Percentiles rank a stretch among this genome's conserved stretches.
Conservation (phyloP, 176 grass and related monocot species). For the Elaeis guineensis region DNA sequence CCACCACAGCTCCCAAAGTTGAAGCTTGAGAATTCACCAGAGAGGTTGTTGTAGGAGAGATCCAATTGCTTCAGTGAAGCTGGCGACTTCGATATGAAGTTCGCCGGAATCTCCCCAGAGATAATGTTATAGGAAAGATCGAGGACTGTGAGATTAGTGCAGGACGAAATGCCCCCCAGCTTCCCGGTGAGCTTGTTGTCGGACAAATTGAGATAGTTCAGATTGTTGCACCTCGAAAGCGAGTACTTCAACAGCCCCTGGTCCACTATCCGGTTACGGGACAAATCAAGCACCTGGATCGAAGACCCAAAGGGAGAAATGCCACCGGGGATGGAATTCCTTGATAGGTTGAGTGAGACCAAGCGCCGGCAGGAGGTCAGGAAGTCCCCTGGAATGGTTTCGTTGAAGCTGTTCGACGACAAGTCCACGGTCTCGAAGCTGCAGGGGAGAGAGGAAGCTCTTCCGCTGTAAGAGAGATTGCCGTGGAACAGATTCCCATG, state of each 20-base stretch:
- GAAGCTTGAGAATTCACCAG: slow-evolving; percentile 53
- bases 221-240: slow-evolving; percentile 47
- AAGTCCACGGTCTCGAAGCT: slow-evolving; percentile 51
- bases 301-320: slow-evolving; percentile 47
- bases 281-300: slow-evolving; percentile 59
- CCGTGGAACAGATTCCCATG: slow-evolving; percentile 78
- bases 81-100: slow-evolving; percentile 34
- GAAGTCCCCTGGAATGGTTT: slow-evolving; percentile 45
- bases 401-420: slow-evolving; percentile 75
- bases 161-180: slow-evolving; percentile 37
- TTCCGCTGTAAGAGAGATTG: slow-evolving; percentile 54
- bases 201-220: slow-evolving; percentile 82
- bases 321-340: slow-evolving; percentile 47
- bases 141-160: slow-evolving; percentile 36
- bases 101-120: slow-evolving; percentile 39
- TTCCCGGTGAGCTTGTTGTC: slow-evolving; percentile 52
- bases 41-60: slow-evolving; percentile 76
- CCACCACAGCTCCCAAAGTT: slow-evolving; percentile 51
- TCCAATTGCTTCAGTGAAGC: slow-evolving; percentile 34
- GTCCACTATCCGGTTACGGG: slow-evolving; percentile 53
- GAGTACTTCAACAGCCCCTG: slow-evolving; percentile 64
- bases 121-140: slow-evolving; percentile 70
- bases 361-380: slow-evolving; percentile 40
- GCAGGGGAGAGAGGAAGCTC: slow-evolving; percentile 20
- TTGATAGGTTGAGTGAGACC: slow-evolving; percentile 56